phyloP scores from a whole-genome alignment of 805 yeast species.

The Metschnikowia orientalis region DNA sequence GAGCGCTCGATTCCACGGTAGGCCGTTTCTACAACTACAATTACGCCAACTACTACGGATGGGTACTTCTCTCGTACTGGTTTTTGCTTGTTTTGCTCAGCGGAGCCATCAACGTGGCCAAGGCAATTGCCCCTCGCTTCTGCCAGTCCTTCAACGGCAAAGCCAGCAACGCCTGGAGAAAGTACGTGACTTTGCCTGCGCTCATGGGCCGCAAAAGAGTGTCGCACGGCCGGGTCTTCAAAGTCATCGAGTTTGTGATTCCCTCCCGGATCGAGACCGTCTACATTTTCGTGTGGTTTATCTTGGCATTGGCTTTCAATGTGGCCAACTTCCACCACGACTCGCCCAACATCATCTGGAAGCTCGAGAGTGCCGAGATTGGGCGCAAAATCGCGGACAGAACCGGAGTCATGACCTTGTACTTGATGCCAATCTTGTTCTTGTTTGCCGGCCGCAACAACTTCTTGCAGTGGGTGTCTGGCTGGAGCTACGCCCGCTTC shows the following conservation, averaged over 20 bases:
- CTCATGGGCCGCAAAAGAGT: conserved; percentile 15
- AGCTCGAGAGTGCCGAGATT: conserved; percentile 6
- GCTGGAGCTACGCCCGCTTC: conserved; percentile 60
- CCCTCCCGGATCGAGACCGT: conserved; percentile 28
- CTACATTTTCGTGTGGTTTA: conserved; percentile 19
- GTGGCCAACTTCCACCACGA: conserved; percentile 13
- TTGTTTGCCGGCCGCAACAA: conserved; percentile 72
- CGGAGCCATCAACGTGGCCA: conserved; percentile 37
- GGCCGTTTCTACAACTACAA: conserved; percentile 38
- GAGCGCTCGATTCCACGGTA: conserved; percentile 25
- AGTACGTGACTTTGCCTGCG: conserved; percentile 28
- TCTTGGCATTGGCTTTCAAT: conserved; percentile 11
- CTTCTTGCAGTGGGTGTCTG: conserved; percentile 56
- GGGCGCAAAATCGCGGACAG: conserved; percentile 44
- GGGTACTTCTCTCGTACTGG: conserved; percentile 49
- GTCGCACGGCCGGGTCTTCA: conserved; percentile 6
- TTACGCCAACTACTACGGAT: conserved; percentile 33
- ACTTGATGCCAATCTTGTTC: conserved; percentile 51
- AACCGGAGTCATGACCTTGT: conserved; percentile 46
- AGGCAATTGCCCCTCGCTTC: conserved; percentile 36
- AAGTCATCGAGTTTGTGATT: conserved; percentile 23
- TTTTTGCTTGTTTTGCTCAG: conserved; percentile 40
- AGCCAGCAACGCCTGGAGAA: conserved; percentile 22
- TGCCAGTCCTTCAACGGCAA: conserved; percentile 28
- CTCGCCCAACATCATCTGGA: conserved; percentile 10